Base-by-base conservation (phyloP, 306 rosid genomes). In the Vicia faba region DNA sequence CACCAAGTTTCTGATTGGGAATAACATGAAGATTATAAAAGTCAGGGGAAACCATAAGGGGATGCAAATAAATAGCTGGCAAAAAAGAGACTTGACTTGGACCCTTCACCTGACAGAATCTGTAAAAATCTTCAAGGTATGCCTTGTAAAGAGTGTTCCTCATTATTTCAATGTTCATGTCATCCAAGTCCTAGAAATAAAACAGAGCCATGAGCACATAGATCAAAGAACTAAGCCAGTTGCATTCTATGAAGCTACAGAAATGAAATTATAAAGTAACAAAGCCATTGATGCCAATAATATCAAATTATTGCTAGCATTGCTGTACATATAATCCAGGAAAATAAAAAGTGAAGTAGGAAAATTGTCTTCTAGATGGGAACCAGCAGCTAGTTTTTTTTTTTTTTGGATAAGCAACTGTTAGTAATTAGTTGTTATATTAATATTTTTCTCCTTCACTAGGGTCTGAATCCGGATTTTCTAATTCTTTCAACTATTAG, bases 61-160 rank as follows among this genome's bases (percentile, higher is more conserved):
- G 57, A 58, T 66, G 26, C 25, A 60, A 9, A 63, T 20, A 29
- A 3, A 10, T 40, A 15, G 39, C 28, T 4, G 4, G 36, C 12
- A 40, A 49, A 25, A 57, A 59, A 36, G 18, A 14, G 61, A 53
- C 28, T 68, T 6, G 61, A 53, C 28, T 68, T 6, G 50, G 25
- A 63, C 60, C 43, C 74, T 44, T 80, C 70, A 93, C 99, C 95
- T 82, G 96, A 81, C 99, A 93, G 74, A 93, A 93, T 84, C 77
- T 83, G 86, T 88, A 93, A 64, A 93, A 93, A 69, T 93, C 99
- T 85, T 93, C 97, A 36, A 90, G 95, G 84, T 93, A 93, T 66
- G 99, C 99, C 90, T 88, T 93, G 83, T 93, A 90, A 67, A 93
- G 90, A 64, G 99, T 93, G 77, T 93, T 93, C 81, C 99, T 86